Evolutionary conservation across 2,329 filamentous ascomycete genomes (phyloP), one percentile per base, ranked within the genome.

Genomic region (Pezicula carpinea): DNA sequence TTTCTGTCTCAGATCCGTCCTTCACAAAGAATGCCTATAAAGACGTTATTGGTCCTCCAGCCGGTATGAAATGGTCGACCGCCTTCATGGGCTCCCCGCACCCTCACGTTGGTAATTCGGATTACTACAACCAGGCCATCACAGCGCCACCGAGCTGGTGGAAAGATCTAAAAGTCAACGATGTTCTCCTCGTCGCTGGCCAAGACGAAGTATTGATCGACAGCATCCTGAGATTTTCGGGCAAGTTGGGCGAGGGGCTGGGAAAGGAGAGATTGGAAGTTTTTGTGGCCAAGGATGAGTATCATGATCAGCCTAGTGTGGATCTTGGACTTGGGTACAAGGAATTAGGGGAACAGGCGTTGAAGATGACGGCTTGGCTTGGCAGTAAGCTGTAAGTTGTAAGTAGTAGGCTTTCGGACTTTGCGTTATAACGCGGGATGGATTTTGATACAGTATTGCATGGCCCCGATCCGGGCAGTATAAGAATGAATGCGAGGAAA

Each of bases 181-280:
- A 73, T 35, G 65, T 82, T 1, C 56, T 81, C 19, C 66, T 83
- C 5, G 72, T 74, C 52, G 75, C 67, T 2, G 81, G 80, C 1
- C 72, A 66, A 1, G 71, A 75, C 41, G 80, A 84, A 63, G 66
- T 81, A 13, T 51, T 83, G 21, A 62, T 79, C 29, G 79, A 81
- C 53, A 68, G 73, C 13, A 80, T 84, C 42, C 57, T 69, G 41
- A 68, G 72, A 17, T 73, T 82, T 52, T 68, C 66, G 18, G 59
- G 63, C 39, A 75, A 69, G 47, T 65, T 82, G 21, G 67, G 69
- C 53, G 63, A 48, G 22, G 53, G 52, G 1, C 33, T 59, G 29
- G 53, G 52, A 4, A 41, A 44, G 26, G 49, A 46, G 14, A 56
- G 53, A 5, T 43, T 57, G 5, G 48, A 54, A 33, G 17, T 52